A percentile compares a stretch with the other conserved stretches of the same genome.
phyloP scores from a whole-genome alignment of 352 stramenopile genomes.

The Globisporangium spiculum region DNA sequence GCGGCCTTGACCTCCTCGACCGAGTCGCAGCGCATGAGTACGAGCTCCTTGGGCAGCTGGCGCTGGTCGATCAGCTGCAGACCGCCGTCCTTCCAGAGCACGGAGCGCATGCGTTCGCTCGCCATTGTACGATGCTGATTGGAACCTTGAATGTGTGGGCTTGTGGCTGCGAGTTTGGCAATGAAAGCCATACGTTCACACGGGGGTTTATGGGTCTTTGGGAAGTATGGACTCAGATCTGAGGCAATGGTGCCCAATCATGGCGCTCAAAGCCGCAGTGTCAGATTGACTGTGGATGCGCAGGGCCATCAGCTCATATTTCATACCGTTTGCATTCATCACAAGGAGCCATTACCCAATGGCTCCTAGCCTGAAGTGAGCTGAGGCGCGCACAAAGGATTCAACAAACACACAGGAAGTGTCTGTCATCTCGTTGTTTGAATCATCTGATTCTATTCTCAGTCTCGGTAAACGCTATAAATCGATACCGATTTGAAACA shows the following conservation, averaged over 20 bases:
- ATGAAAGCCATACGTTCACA: slow-evolving; percentile 4
- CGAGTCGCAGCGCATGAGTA: slow-evolving; percentile 64
- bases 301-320: not conserved
- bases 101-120: slow-evolving; percentile 56
- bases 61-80: slow-evolving; percentile 83
- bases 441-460: not conserved
- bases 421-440: not conserved
- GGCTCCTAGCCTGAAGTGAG: not conserved
- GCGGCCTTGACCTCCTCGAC: slow-evolving; percentile 55
- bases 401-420: no score
- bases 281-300: not conserved
- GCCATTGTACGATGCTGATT: slow-evolving; percentile 20
- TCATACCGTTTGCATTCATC: not conserved
- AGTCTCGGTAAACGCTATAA: not conserved
- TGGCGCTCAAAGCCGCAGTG: not conserved
- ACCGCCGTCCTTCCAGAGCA: slow-evolving; percentile 57
- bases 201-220: not conserved
- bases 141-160: not conserved
- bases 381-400: not conserved
- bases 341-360: not conserved
- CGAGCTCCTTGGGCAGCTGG: slow-evolving; percentile 57
- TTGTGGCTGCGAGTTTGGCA: not conserved
- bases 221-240: not conserved
- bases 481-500: not conserved
- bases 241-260: not conserved